Evolutionary conservation across 75 land plant genomes (phyloP), one percentile per base, ranked within the genome.

Genomic region (Picea glauca): DNA sequence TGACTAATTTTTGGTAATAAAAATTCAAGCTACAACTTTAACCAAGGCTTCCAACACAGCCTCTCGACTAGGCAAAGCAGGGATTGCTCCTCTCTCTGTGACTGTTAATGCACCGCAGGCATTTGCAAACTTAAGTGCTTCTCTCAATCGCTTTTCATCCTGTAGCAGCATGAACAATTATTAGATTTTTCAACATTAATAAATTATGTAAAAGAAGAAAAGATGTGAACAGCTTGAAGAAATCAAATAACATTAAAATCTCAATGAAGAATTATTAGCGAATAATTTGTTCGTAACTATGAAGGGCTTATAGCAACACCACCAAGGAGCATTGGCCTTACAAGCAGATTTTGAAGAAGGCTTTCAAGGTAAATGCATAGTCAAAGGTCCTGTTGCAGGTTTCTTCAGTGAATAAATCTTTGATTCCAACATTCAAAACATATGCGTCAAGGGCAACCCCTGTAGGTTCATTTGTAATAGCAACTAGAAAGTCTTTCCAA

Each of bases 21-120:
- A 50, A 75, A n/a, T 20, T 58, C 61, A 75, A 50, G 62, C 62
- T 30, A 32, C 32, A 26, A 75, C 58, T 31, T 30, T 26, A 50
- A 79, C 50, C 65, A 83, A 72, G 12, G 81, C 77, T 56, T 54
- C 66, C 31, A 84, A 33, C 31, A 85, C 91, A 23, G 88, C 87
- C 62, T 88, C 81, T 60, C 80, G 75, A 60, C 77, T 79, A 26
- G 91, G 91, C 68, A 90, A 74, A 6, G 91, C 87, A 56, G 91
- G 91, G 60, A 90, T 90, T 6, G 91, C 91, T 68, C 91, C 91
- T 68, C 91, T 88, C 72, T 90, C 91, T 33, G 83, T 90, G 5
- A 91, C 90, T 11, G 91, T 88, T 30, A 90, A 38, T 46, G 91
- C 91, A 13, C 91, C 91, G 31, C 91, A 90, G 30, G 85, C 91